Evolutionary conservation across 225 moss, liverwort and hornwort genomes (phyloP).

Genomic region (Climacium dendroides): DNA sequence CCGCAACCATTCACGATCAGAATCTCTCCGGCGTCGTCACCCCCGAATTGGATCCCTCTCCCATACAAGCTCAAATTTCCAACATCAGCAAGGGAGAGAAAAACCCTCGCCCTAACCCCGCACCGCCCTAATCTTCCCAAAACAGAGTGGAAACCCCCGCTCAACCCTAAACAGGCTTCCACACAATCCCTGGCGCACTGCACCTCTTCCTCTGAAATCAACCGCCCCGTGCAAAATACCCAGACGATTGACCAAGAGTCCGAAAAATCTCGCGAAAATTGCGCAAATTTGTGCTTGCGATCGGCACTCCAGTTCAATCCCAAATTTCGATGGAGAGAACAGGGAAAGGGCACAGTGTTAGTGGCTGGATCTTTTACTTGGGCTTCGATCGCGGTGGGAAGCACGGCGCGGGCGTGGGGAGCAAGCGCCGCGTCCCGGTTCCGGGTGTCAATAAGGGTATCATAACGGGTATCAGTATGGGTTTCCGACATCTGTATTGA

Average conservation of each 20-base stretch:
- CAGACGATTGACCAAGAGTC: too few species aligned
- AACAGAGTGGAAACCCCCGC: background rate
- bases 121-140: background rate
- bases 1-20: background rate
- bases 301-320: background rate
- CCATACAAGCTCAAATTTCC: background rate
- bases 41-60: background rate
- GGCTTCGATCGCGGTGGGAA: background rate
- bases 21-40: background rate
- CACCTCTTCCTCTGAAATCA: background rate
- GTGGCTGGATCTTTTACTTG: background rate
- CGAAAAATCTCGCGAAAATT: background rate
- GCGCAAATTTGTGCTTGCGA: too few species aligned
- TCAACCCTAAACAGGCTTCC: background rate
- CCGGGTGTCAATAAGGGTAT: background rate
- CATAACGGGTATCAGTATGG: background rate
- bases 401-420: background rate
- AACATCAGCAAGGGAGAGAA: background rate
- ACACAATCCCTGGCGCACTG: background rate
- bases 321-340: background rate
- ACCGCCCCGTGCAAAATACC: background rate
- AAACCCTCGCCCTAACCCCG: background rate
- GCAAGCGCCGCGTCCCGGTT: background rate
- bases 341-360: background rate
- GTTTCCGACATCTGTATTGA: background rate